Base-by-base conservation (phyloP, 768 basidiomycete genomes). In the Obba rivulosa region DNA sequence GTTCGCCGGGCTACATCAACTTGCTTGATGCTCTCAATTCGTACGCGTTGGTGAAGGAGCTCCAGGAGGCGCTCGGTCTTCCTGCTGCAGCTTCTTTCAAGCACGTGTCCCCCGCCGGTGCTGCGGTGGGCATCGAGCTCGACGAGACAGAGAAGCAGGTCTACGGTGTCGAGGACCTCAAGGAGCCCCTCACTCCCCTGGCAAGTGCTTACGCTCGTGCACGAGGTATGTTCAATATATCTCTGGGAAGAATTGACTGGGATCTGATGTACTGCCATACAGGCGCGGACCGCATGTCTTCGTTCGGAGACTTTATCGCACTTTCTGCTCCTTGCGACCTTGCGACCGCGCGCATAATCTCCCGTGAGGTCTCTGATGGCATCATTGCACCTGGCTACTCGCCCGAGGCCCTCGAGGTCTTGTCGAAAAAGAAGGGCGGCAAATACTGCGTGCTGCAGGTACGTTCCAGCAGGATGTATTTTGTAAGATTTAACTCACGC, bases 41-140 rank as follows among this genome's bases (percentile, higher is more conserved):
- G 3, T 99, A 87, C 62, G 94, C 91, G 1, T 80, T 99, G 35
- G 96, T 99, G 48, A 89, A 85, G 60, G 96, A 99, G 64, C 80
- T 99, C 3, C 83, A 91, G 40, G 88, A 81, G 49, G 90, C 90
- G 0, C 79, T 98, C 48, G 69, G 74, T 31, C 81, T 98, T 40
- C 94, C 96, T 16, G 96, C 96, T 13, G 95, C 96, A 11, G 95
- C 96, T 0, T 97, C 94, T 1, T 99, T 98, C 83, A 99, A 99
- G 72, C 96, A 99, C 62, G 96, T 99, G 51, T 98, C 95, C 16
- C 96, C 96, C 10, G 96, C 96, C 2, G 96, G 96, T 43, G 93
- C 90, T 5, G 96, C 94, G 22, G 90, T 97, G 11, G 95, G 93
- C 20, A 65, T 96, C 48, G 80, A 80, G 61, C 76, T 99, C 38